phyloP scores from a whole-genome alignment of 2,329 filamentous ascomycete species.

The Ceratocystiopsis brevicomis region DNA sequence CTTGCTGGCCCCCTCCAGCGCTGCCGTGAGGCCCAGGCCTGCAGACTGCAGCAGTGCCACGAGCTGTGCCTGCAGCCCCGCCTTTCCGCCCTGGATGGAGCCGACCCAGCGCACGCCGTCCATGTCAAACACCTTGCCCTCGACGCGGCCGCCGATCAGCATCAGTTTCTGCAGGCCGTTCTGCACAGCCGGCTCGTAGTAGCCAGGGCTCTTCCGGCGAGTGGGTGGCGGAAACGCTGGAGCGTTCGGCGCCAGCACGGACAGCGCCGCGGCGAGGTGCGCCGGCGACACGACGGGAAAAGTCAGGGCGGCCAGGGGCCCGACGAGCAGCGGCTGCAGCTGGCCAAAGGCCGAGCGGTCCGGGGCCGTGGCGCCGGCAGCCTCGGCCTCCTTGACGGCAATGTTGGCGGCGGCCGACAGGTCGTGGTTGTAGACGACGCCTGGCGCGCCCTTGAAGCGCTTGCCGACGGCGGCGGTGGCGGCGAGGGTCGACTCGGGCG shows the following conservation, averaged over 20 bases:
- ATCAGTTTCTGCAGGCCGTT: conserved; percentile 70
- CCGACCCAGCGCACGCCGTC: conserved; percentile 48
- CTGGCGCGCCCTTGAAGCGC: conserved; percentile 1
- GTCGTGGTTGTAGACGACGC: conserved; percentile 29
- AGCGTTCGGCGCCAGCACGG: conserved; percentile 53
- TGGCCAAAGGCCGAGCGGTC: conserved; percentile 28
- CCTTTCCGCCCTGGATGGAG: conserved; percentile 62
- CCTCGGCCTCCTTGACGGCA: conserved; percentile 13
- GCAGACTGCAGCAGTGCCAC: conserved; percentile 64
- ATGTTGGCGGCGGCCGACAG: conserved; percentile 33
- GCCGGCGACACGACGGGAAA: conserved; percentile 70
- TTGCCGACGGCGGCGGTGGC: conserved; percentile 13
- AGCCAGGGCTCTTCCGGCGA: conserved; percentile 57
- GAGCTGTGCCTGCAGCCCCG: conserved; percentile 64
- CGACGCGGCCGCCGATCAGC: conserved; percentile 69
- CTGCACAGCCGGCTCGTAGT: conserved; percentile 64
- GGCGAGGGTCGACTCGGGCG: conserved; percentile 8
- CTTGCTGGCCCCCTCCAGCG: conserved; percentile 64
- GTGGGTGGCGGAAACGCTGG: conserved; percentile 61
- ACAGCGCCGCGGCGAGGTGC: conserved; percentile 65
- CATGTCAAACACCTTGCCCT: conserved; percentile 66
- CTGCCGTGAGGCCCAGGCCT: conserved; percentile 55
- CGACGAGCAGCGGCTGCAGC: conserved; percentile 60
- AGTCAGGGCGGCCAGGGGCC: conserved; percentile 61
- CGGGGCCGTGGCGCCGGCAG: conserved; percentile 14